Percentiles rank a stretch among this genome's conserved stretches.
Evolutionary conservation across 495 filamentous ascomycete genomes (phyloP).

Genomic region (Penicillium angulare): DNA sequence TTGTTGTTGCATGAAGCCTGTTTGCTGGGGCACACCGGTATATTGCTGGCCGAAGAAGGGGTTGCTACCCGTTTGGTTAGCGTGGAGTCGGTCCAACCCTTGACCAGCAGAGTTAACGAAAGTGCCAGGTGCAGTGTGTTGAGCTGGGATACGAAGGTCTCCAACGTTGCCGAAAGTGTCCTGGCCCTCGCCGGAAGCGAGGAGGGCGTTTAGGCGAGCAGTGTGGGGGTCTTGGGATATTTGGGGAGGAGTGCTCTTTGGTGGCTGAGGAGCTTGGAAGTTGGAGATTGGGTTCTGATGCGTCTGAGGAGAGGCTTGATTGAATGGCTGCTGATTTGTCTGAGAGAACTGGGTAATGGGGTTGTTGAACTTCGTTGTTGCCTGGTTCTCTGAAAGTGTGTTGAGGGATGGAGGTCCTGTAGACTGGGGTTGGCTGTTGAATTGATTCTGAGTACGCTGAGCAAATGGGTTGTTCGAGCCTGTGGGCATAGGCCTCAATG

Average conservation of each 20-base stretch:
- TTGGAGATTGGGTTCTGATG: slow-evolving; percentile 51
- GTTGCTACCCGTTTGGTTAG: slow-evolving; percentile 83
- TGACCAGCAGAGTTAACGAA: slow-evolving; percentile 94
- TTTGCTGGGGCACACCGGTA: slow-evolving; percentile 57
- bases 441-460: slow-evolving; percentile 50
- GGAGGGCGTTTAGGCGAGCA: slow-evolving; percentile 84
- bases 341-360: slow-evolving; percentile 32
- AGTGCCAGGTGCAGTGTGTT: slow-evolving; percentile 94
- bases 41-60: slow-evolving; percentile 84
- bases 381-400: slow-evolving; percentile 69
- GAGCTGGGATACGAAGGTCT: slow-evolving; percentile 89
- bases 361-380: slow-evolving; percentile 54
- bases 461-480: slow-evolving; percentile 98
- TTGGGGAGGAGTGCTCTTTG: slow-evolving; percentile 45
- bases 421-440: slow-evolving; percentile 60
- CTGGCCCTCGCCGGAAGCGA: slow-evolving; percentile 82
- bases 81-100: slow-evolving; percentile 64
- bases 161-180: slow-evolving; percentile 98
- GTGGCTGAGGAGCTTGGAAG: slow-evolving; percentile 48
- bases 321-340: background rate
- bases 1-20: slow-evolving; percentile 57
- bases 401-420: slow-evolving; percentile 63
- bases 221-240: slow-evolving; percentile 71
- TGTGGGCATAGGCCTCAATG: slow-evolving; percentile 59
- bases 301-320: too few relatives aligned